Percentiles rank a stretch among this genome's conserved stretches.
Conservation (phyloP, 1,139 yeast genomes). For the Debaryomycetaceae sp. region DNA sequence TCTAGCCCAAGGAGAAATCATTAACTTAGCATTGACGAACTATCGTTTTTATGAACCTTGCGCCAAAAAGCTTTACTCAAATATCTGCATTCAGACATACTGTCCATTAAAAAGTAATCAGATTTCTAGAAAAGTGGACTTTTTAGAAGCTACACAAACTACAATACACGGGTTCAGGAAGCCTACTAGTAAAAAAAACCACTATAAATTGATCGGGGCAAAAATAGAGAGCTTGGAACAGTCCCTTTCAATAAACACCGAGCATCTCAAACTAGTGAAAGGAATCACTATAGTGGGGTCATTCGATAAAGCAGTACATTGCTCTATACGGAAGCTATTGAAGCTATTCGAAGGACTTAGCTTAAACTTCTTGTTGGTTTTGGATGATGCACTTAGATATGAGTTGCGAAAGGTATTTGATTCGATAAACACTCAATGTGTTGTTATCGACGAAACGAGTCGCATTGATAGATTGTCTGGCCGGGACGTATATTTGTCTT, state of each 20-base stretch:
- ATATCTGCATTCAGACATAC: conserved; percentile 21
- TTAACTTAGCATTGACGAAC: conserved; percentile 36
- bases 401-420: conserved; percentile 4
- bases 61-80: conserved; percentile 25
- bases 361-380: conserved; percentile 14
- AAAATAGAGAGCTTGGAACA: conserved; percentile 23
- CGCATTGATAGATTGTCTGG: conserved; percentile 1
- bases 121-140: conserved; percentile 5
- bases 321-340: conserved; percentile 2
- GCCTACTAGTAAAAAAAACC: conserved; percentile 13
- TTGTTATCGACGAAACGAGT: conserved; percentile 9
- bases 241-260: conserved; percentile 27
- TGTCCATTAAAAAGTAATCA: conserved; percentile 17
- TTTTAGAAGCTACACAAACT: conserved; percentile 6
- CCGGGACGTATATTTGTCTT: neutral
- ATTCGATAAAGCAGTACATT: conserved; percentile 1
- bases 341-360: neutral
- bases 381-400: conserved; percentile 12
- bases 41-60: conserved; percentile 36
- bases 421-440: conserved; percentile 7
- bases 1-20: conserved; percentile 32
- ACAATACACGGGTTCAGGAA: conserved; percentile 6
- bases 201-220: conserved; percentile 25
- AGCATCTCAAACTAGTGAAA: conserved; percentile 19
- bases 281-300: conserved; percentile 20